Evolutionary conservation across 1,139 yeast species (phyloP), one percentile per base, ranked within the genome.

Genomic region (Yamadazyma triangularis): DNA sequence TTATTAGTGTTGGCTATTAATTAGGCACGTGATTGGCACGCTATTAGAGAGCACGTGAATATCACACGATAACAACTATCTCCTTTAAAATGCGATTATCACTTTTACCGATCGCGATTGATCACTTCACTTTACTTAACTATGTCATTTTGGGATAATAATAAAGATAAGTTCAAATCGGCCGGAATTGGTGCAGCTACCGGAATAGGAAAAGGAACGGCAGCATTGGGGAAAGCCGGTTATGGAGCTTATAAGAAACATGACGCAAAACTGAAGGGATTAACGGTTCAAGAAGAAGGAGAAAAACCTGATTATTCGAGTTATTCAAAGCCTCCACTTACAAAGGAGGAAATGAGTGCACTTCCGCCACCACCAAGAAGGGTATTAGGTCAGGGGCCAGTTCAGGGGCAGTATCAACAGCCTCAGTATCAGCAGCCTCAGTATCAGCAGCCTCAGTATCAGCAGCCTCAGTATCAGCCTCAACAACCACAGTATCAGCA

Each of bases 71-170:
- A n/a, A n/a, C n/a, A n/a, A n/a, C n/a, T n/a, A n/a, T n/a, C n/a
- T n/a, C n/a, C n/a, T n/a, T n/a, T n/a, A n/a, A n/a, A n/a, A n/a
- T n/a, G n/a, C n/a, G n/a, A n/a, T n/a, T n/a, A n/a, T n/a, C n/a
- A n/a, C n/a, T n/a, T n/a, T n/a, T n/a, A n/a, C n/a, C n/a, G n/a
- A n/a, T n/a, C n/a, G n/a, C n/a, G n/a, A n/a, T n/a, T n/a, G n/a
- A n/a, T n/a, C n/a, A n/a, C n/a, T n/a, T n/a, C n/a, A n/a, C n/a
- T n/a, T n/a, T n/a, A n/a, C n/a, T n/a, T n/a, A n/a, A 26, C 14
- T 8, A 54, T 53, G 60, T 61, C 77, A 4, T 74, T 72, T 42
- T 73, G 79, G 79, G 77, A 72, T 18, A 65, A 68, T 37, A 68
- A 73, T 48, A 73, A 73, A 39, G 79, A 55, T 30, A 42, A 67